A percentile compares a stretch with the other conserved stretches of the same genome.
Conservation (phyloP, 148 eudicot species). For the Camellia sinensis region DNA sequence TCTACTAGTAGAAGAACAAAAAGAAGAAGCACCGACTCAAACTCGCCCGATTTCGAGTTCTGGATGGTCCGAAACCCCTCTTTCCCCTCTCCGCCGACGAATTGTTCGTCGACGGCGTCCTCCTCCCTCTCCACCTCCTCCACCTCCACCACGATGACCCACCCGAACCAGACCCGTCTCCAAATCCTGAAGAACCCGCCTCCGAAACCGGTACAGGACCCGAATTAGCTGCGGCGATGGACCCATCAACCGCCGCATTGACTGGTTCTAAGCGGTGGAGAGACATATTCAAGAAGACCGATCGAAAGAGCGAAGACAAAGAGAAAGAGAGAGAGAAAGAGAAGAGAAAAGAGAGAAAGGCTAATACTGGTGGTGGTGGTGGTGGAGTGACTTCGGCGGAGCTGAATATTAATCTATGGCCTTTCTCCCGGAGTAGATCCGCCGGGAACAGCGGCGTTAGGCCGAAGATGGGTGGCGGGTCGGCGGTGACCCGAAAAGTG, state of each 20-base stretch:
- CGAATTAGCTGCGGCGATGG: conserved; percentile 7
- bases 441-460: conserved; percentile 68
- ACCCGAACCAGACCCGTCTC: background rate
- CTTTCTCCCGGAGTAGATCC: conserved; percentile 84
- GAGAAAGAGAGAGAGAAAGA: conserved; percentile 28
- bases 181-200: conserved; percentile 9
- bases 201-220: conserved; percentile 18
- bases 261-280: conserved; percentile 77
- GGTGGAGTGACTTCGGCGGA: conserved; percentile 42
- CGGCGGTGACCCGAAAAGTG: conserved; percentile 46
- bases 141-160: conserved; percentile 15
- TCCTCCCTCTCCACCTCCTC: conserved; percentile 72
- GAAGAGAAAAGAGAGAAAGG: conserved; percentile 27
- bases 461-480: conserved; percentile 35
- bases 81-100: conserved; percentile 76
- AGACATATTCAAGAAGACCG: conserved; percentile 56
- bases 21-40: conserved; percentile 20
- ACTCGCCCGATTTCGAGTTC: conserved; percentile 86
- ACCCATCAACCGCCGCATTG: conserved; percentile 9
- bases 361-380: background rate
- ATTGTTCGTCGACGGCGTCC: conserved; percentile 73
- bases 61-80: conserved; percentile 45
- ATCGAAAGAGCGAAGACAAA: background rate
- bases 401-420: conserved; percentile 88
- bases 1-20: conserved; percentile 30